Percentiles rank a stretch among this genome's conserved stretches.
These are phyloP conservation scores for Cyberlindnera maritima DNA, from an alignment of 805 yeast species.

Conservation along the genomic window DNA sequence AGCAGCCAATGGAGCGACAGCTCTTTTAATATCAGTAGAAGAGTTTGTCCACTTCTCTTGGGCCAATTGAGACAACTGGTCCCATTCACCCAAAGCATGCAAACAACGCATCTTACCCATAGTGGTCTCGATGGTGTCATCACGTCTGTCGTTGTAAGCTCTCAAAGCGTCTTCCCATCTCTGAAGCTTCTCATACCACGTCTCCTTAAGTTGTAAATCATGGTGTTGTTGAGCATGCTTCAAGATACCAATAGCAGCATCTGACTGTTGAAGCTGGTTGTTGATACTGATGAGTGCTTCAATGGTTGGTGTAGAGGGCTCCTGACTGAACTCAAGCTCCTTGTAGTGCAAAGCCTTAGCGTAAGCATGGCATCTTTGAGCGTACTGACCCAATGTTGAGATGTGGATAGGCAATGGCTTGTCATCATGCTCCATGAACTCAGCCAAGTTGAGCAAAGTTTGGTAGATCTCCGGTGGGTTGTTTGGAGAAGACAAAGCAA, in stretches of 20 bases:
- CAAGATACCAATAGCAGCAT: slow-evolving; percentile 95
- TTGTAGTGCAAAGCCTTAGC: slow-evolving; percentile 97
- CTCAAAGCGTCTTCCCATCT: slow-evolving; percentile 97
- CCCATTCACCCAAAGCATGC: slow-evolving; percentile 99
- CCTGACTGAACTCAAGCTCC: slow-evolving; percentile 91
- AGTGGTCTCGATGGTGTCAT: slow-evolving; percentile 77
- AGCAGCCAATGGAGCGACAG: slow-evolving; percentile 95
- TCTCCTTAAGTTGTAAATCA: slow-evolving; percentile 86
- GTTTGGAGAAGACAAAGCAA: slow-evolving; percentile 84
- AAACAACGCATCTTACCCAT: slow-evolving; percentile 98
- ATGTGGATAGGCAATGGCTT: slow-evolving; percentile 89
- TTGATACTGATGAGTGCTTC: slow-evolving; percentile 91
- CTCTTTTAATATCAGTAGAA: slow-evolving; percentile 67
- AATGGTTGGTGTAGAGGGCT: slow-evolving; percentile 86
- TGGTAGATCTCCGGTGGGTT: slow-evolving; percentile 96
- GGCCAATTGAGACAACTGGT: slow-evolving; percentile 80
- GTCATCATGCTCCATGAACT: slow-evolving; percentile 96
- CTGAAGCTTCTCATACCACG: slow-evolving; percentile 96
- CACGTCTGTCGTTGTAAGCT: slow-evolving; percentile 82
- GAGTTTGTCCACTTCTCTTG: slow-evolving; percentile 80
- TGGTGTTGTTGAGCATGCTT: slow-evolving; percentile 93
- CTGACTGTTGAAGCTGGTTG: slow-evolving; percentile 92
- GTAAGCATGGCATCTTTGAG: slow-evolving; percentile 94
- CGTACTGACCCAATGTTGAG: slow-evolving; percentile 87
- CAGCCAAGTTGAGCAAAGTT: slow-evolving; percentile 83